Evolutionary conservation across 208 protist species (phyloP).

Genomic region (Wallacemonas collosoma): DNA sequence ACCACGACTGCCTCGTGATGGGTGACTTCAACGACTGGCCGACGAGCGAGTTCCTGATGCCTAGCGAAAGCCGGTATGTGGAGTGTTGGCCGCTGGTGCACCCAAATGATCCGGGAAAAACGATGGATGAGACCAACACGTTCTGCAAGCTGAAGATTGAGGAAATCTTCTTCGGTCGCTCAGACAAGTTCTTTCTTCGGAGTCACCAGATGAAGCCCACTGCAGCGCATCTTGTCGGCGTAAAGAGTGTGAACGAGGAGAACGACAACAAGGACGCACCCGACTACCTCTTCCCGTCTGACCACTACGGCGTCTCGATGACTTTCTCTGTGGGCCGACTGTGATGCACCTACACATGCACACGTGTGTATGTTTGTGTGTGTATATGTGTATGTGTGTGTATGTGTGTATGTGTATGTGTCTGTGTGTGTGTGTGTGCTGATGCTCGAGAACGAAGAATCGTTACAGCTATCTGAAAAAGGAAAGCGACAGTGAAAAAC

Average conservation of each 20-base stretch:
- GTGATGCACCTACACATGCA: background rate
- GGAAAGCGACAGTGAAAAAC: too few relatives aligned
- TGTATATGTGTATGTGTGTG: too few relatives aligned
- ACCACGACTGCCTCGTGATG: slow-evolving; percentile 75
- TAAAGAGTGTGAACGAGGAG: slow-evolving; percentile 82
- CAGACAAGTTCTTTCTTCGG: slow-evolving; percentile 85
- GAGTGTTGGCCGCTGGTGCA: slow-evolving; percentile 86
- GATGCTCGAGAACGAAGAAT: too few relatives aligned
- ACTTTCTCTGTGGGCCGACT: slow-evolving; percentile 35
- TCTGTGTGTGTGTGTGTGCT: too few relatives aligned
- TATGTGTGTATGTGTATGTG: too few relatives aligned
- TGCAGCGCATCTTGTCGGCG: slow-evolving; percentile 82
- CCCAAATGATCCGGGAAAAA: slow-evolving; percentile 71
- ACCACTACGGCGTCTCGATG: slow-evolving; percentile 90
- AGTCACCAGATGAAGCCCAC: slow-evolving; percentile 57
- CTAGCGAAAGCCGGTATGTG: slow-evolving; percentile 61
- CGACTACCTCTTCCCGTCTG: slow-evolving; percentile 87
- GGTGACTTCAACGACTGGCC: slow-evolving; percentile 94
- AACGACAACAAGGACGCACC: slow-evolving; percentile 74
- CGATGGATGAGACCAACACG: slow-evolving; percentile 91
- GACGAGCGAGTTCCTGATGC: slow-evolving; percentile 86
- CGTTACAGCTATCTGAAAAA: too few relatives aligned
- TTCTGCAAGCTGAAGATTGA: slow-evolving; percentile 93
- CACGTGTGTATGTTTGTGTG: too few relatives aligned
- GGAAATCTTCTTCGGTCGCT: slow-evolving; percentile 90